Percentiles rank a stretch among this genome's conserved stretches.
Conservation (phyloP, 176 grass and related monocot genomes). For the Avena insularis region DNA sequence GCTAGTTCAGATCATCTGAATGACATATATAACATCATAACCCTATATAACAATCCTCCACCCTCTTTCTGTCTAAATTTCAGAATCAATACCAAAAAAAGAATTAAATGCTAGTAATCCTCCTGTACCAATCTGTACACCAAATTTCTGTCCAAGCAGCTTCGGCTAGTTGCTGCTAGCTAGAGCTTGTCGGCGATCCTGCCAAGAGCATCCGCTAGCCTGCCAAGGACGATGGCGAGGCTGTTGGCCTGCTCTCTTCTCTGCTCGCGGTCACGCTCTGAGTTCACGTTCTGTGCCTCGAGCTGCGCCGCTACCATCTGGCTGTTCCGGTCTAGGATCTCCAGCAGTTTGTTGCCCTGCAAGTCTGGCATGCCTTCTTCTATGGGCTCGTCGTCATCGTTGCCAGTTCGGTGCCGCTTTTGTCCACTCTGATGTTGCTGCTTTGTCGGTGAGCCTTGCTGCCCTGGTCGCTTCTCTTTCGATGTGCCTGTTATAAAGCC, state of each 20-base stretch:
- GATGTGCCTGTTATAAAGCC: slow-evolving; percentile 56
- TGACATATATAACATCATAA: slow-evolving; percentile 42
- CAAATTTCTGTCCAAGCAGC: slow-evolving; percentile 23
- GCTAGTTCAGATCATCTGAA: slow-evolving; percentile 33
- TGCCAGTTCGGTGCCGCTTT: slow-evolving; percentile 57
- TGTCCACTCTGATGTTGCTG: slow-evolving; percentile 44
- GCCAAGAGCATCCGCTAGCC: slow-evolving; percentile 82
- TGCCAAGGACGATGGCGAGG: slow-evolving; percentile 75
- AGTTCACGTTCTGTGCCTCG: slow-evolving; percentile 77
- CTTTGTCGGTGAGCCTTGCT: slow-evolving; percentile 41
- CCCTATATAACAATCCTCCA: slow-evolving; percentile 31
- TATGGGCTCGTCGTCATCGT: not conserved
- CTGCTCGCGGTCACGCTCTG: slow-evolving; percentile 81
- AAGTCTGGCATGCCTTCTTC: slow-evolving; percentile 48
- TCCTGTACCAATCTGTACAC: slow-evolving; percentile 67
- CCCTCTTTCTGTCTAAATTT: slow-evolving; percentile 26
- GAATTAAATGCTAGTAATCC: slow-evolving; percentile 55
- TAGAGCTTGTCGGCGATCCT: slow-evolving; percentile 97
- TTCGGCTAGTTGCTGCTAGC: slow-evolving; percentile 15
- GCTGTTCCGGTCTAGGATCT: slow-evolving; percentile 74
- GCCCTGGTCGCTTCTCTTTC: slow-evolving; percentile 63
- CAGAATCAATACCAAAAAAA: slow-evolving; percentile 45
- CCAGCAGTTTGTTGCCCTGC: slow-evolving; percentile 57
- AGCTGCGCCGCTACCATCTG: slow-evolving; percentile 40
- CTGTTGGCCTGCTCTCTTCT: slow-evolving; percentile 74